Evolutionary conservation across 345 rosid species (phyloP).

Genomic region (Trapa incisa): DNA sequence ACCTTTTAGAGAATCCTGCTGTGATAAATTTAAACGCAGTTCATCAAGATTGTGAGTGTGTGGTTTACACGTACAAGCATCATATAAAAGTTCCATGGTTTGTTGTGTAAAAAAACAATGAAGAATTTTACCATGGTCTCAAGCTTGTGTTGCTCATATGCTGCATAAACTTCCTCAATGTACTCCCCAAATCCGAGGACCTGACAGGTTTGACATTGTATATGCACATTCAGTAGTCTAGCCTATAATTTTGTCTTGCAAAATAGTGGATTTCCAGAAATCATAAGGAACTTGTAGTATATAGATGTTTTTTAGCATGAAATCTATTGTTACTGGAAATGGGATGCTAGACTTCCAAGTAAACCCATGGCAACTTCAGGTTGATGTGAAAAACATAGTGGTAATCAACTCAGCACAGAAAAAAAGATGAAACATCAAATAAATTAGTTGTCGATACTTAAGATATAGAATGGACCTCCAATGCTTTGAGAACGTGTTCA

Average conservation of each 20-base stretch:
- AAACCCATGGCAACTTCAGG: no score
- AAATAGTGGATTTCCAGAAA: background rate
- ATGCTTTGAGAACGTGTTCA: conserved; percentile 94
- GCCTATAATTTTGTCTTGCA: background rate
- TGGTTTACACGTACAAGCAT: no score
- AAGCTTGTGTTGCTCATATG: conserved; percentile 89
- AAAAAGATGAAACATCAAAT: no score
- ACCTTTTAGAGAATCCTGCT: conserved; percentile 87
- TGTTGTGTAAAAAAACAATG: background rate
- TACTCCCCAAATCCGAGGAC: conserved; percentile 98
- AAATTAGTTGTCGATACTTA: background rate
- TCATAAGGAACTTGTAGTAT: background rate
- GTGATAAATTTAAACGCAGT: conserved; percentile 7
- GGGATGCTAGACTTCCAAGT: background rate
- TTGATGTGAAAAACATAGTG: no score
- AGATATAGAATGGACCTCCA: conserved; percentile 35
- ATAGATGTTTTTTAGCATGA: background rate
- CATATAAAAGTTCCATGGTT: no score
- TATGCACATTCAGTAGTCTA: background rate
- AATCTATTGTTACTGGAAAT: background rate
- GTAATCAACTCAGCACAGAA: no score
- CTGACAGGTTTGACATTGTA: conserved; percentile 20
- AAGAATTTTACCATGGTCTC: conserved; percentile 66
- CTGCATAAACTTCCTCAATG: conserved; percentile 92
- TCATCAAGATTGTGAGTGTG: background rate